phyloP scores from a whole-genome alignment of 1,284 basidiomycete genomes.

The Lentinula novae-zelandiae region DNA sequence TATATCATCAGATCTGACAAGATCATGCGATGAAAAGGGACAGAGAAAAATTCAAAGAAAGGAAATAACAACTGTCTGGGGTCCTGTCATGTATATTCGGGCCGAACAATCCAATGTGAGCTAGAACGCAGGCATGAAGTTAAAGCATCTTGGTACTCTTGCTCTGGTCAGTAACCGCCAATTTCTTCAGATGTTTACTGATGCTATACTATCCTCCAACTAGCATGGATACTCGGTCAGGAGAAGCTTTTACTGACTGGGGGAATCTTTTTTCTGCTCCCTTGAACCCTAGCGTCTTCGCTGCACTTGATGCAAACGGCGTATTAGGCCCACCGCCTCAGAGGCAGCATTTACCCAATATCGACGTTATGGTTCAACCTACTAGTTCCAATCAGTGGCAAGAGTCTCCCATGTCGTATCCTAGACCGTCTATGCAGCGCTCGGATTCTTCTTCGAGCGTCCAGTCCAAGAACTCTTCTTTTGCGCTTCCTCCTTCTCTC shows the following conservation, averaged over 20 bases:
- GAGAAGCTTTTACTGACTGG: conserved; percentile 41
- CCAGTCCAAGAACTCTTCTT: conserved; percentile 27
- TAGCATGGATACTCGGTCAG: conserved; percentile 8
- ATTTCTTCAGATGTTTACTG: conserved; percentile 2
- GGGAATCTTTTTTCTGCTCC: conserved; percentile 51
- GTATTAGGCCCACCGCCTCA: conserved; percentile 33
- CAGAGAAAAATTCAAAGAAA: background rate
- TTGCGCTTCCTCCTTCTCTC: conserved; percentile 64
- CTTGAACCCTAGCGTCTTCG: conserved; percentile 54
- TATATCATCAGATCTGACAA: background rate
- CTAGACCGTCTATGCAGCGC: conserved; percentile 16
- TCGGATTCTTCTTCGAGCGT: conserved; percentile 23
- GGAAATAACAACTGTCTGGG: background rate
- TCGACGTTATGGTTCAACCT: conserved; percentile 15
- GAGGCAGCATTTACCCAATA: conserved; percentile 14
- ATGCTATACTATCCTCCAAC: background rate
- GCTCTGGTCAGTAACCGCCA: conserved; percentile 4
- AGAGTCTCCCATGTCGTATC: conserved; percentile 21
- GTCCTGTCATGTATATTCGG: background rate
- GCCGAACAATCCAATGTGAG: background rate
- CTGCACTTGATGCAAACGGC: conserved; percentile 56
- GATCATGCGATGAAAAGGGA: background rate
- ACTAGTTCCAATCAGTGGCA: conserved; percentile 22
- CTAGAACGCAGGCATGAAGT: background rate
- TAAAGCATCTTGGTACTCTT: background rate